Conservation (phyloP, 345 rosid genomes). For the Salix koriyanagi region DNA sequence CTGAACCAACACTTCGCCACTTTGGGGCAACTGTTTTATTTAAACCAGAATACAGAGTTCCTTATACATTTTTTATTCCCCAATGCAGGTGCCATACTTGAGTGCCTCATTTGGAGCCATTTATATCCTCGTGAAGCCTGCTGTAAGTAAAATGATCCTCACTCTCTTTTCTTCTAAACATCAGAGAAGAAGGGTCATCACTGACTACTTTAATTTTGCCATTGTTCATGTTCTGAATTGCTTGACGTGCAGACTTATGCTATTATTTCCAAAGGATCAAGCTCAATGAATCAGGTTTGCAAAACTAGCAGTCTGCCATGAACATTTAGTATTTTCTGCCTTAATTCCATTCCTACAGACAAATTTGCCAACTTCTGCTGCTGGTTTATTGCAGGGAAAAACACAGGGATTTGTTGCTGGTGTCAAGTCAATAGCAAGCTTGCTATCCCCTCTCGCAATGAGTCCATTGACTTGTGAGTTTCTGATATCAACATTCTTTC, state of each 20-base stretch:
- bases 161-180: not conserved
- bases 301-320: not conserved
- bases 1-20: not conserved
- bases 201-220: not conserved
- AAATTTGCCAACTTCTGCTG: not conserved
- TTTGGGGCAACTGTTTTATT: not conserved
- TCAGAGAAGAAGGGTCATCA: not conserved
- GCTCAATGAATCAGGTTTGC: slow-evolving; percentile 44
- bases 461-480: slow-evolving; percentile 53
- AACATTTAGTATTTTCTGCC: not conserved
- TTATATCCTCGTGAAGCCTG: slow-evolving; percentile 42
- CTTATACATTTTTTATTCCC: not conserved
- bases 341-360: not conserved
- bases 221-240: not conserved
- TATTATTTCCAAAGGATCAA: slow-evolving; percentile 51
- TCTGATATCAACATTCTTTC: not conserved
- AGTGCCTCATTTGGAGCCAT: slow-evolving; percentile 54
- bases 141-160: slow-evolving; percentile 24
- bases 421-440: slow-evolving; percentile 41
- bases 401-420: slow-evolving; percentile 53
- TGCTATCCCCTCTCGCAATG: slow-evolving; percentile 46
- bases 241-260: slow-evolving; percentile 40
- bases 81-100: slow-evolving; percentile 46
- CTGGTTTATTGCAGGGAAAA: slow-evolving; percentile 36
- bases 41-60: not conserved